phyloP scores from a whole-genome alignment of 371 early-diverging fungal genomes.

The Blastocladiella emersonii region DNA sequence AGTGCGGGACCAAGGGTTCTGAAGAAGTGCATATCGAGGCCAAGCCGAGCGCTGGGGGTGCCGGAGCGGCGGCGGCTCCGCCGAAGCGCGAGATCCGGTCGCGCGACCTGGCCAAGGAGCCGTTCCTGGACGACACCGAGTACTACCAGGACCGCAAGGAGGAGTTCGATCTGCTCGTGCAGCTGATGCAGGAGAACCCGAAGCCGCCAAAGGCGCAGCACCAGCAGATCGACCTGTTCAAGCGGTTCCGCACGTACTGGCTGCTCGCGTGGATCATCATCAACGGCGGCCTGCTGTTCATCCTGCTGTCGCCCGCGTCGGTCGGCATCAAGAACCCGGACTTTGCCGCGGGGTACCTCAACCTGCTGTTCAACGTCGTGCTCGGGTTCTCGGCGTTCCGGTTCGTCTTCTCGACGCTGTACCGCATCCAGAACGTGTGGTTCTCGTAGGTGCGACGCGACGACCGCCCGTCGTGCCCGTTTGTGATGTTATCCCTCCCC shows the following conservation, averaged over 20 bases:
- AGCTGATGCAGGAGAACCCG: background rate
- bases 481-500: too few relatives aligned
- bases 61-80: background rate
- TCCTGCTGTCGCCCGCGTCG: background rate
- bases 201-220: background rate
- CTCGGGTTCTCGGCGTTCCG: slow-evolving; percentile 1
- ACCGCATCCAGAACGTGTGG: background rate
- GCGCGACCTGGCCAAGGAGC: background rate
- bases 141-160: background rate
- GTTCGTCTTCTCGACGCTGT: background rate
- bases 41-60: background rate
- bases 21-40: background rate
- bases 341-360: background rate
- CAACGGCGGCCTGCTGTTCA: background rate
- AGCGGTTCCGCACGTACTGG: background rate
- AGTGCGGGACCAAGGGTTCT: background rate
- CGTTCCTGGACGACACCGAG: background rate
- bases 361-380: background rate
- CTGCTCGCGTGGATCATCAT: background rate
- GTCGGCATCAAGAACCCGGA: background rate
- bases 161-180: background rate
- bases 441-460: too few relatives aligned
- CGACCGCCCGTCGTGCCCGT: too few relatives aligned
- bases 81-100: background rate
- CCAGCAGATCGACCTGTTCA: background rate